Conservation (phyloP, 768 basidiomycete species). For the Udeniomyces megalosporus region DNA sequence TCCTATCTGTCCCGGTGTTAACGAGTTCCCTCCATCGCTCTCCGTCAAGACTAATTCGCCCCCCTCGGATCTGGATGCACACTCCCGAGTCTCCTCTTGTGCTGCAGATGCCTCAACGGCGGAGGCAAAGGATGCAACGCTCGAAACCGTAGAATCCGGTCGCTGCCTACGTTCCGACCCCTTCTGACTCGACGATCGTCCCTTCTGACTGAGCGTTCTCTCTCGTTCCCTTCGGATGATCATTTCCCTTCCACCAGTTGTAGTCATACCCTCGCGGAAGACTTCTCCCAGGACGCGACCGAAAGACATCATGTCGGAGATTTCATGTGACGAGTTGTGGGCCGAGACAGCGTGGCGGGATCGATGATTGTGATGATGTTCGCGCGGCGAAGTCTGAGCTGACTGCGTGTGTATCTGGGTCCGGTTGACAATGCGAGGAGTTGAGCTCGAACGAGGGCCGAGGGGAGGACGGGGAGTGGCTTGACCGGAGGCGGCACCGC, state of each 20-base stretch:
- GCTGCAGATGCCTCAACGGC: not conserved
- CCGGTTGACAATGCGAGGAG: not conserved
- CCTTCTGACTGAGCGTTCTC: not conserved
- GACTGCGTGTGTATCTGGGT: not conserved
- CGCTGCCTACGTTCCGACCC: not conserved
- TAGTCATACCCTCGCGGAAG: constrained; percentile 11
- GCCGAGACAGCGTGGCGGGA: too few species aligned
- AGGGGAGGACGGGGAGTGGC: not conserved
- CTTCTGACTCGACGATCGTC: not conserved
- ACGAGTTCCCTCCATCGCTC: too few species aligned
- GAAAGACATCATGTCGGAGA: not conserved
- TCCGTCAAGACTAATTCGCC: too few species aligned
- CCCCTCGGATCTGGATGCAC: too few species aligned
- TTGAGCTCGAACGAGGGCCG: not conserved
- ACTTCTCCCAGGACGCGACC: constrained; percentile 15
- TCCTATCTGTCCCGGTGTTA: too few species aligned
- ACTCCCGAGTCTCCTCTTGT: not conserved
- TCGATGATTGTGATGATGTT: not conserved
- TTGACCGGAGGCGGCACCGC: not conserved
- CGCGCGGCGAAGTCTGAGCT: not conserved
- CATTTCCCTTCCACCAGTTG: not conserved
- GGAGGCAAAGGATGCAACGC: too few species aligned
- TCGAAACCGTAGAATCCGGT: not conserved
- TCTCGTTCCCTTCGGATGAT: not conserved
- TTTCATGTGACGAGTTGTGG: not conserved